These are phyloP conservation scores for Circinella minor DNA, from an alignment of 371 early-diverging fungal species.

Conservation along the genomic window DNA sequence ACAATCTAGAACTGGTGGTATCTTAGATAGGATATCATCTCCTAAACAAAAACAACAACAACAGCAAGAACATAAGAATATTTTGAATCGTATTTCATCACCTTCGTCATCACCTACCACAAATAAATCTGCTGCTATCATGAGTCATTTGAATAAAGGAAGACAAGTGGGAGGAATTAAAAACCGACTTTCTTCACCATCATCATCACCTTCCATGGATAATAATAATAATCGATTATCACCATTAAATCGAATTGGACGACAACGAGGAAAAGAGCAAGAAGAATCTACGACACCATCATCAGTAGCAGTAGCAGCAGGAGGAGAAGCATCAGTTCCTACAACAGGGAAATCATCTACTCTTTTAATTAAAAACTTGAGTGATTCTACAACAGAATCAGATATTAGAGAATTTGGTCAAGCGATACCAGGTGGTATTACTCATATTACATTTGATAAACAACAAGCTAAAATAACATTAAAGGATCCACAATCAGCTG, in stretches of 20 bases:
- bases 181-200: background rate
- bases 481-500: conserved; percentile 6
- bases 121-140: background rate
- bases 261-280: background rate
- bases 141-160: background rate
- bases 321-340: background rate
- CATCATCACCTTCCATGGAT: background rate
- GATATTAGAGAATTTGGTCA: conserved; percentile 2
- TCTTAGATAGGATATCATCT: background rate
- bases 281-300: background rate
- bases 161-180: background rate
- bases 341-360: conserved; percentile 11
- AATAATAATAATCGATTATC: too few relatives aligned
- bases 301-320: background rate
- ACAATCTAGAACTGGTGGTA: background rate
- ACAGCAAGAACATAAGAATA: background rate
- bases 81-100: conserved; percentile 3
- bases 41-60: background rate
- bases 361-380: conserved; percentile 2
- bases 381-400: background rate
- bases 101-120: background rate
- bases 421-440: background rate
- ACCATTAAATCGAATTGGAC: background rate
- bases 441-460: background rate
- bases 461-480: background rate